A percentile compares a stretch with the other conserved stretches of the same genome.
phyloP scores from a whole-genome alignment of 2,329 filamentous ascomycete genomes.

The Scopulariopsis brevicaulis region DNA sequence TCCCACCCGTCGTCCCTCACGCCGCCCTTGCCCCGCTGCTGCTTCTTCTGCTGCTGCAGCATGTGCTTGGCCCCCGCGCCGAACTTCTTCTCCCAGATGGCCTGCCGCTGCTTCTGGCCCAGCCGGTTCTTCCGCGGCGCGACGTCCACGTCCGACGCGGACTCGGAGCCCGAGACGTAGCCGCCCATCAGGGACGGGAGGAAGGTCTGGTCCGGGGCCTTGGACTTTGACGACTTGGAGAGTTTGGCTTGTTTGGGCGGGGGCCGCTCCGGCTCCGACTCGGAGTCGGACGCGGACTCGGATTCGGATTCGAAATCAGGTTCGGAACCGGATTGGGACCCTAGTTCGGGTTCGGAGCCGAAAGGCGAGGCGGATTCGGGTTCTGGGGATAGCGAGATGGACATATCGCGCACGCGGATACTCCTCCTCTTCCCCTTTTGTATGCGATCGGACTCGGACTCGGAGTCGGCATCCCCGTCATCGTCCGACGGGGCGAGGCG shows the following conservation, averaged over 20 bases:
- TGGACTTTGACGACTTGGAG: slow-evolving; percentile 13
- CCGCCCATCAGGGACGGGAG: slow-evolving; percentile 68
- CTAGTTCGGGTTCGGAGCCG: not conserved
- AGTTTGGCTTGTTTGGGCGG: slow-evolving; percentile 8
- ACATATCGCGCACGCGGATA: slow-evolving; percentile 21
- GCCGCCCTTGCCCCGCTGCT: slow-evolving; percentile 11
- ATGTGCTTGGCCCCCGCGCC: slow-evolving; percentile 60
- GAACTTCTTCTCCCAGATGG: slow-evolving; percentile 73
- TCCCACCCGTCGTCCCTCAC: slow-evolving; percentile 44
- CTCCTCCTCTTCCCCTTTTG: slow-evolving; percentile 6
- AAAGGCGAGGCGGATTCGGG: not conserved
- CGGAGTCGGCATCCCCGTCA: slow-evolving; percentile 18
- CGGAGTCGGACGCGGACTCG: slow-evolving; percentile 11
- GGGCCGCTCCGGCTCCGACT: slow-evolving; percentile 13
- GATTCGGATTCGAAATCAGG: slow-evolving; percentile 7
- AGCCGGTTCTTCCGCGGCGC: slow-evolving; percentile 53
- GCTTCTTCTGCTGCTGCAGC: slow-evolving; percentile 16
- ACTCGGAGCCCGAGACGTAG: slow-evolving; percentile 66
- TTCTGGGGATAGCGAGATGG: slow-evolving; percentile 7
- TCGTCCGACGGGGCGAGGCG: slow-evolving; percentile 32
- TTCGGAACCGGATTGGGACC: not conserved
- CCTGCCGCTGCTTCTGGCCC: slow-evolving; percentile 67
- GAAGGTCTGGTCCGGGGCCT: slow-evolving; percentile 41
- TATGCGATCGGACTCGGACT: slow-evolving; percentile 10
- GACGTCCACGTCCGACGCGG: slow-evolving; percentile 54